Evolutionary conservation across 2,329 filamentous ascomycete species (phyloP), one percentile per base, ranked within the genome.

Genomic region (Pyrenochaeta sp.): DNA sequence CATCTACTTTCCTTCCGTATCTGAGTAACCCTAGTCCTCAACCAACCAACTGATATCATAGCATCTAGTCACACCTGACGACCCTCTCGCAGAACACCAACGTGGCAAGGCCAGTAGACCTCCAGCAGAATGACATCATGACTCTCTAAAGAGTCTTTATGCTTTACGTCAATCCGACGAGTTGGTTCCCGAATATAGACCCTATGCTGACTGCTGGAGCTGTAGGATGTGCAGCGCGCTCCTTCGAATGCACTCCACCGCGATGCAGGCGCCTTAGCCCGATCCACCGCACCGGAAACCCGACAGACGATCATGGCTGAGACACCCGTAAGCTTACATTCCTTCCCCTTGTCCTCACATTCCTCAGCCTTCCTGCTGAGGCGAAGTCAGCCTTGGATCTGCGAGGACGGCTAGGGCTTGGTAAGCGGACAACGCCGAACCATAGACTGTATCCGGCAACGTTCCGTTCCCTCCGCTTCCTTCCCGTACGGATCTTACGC

Each of bases 381-480:
- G 6, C 24, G n/a, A 42, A 36, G 36, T 28, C 46, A 48, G n/a
- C 43, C 36, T 37, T 37, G n/a, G 32, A 50, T 50, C 8, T 50
- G 27, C 36, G 47, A 43, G 27, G 19, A 39, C 10, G 25, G 8
- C 8, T 27, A 51, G 27, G 30, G 44, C 9, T 19, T 22, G 40
- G 50, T 24, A 19, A 19, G 25, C 27, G 46, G 34, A 39, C 27
- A 25, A 53, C 52, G 50, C 39, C 40, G 48, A 36, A 50, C 44
- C 46, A 51, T n/a, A 56, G 39, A 37, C 56, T 47, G 28, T 13
- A 61, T 63, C 51, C 30, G 62, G 62, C 50, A 54, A 36, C 43
- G 34, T 56, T 62, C 59, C 66, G 66, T 55, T 42, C 47, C 44
- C 58, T 66, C 62, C 65, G 62, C 58, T 52, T 65, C 62, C 62